phyloP scores from a whole-genome alignment of 2,329 filamentous ascomycete genomes.

The Apiospora marii region DNA sequence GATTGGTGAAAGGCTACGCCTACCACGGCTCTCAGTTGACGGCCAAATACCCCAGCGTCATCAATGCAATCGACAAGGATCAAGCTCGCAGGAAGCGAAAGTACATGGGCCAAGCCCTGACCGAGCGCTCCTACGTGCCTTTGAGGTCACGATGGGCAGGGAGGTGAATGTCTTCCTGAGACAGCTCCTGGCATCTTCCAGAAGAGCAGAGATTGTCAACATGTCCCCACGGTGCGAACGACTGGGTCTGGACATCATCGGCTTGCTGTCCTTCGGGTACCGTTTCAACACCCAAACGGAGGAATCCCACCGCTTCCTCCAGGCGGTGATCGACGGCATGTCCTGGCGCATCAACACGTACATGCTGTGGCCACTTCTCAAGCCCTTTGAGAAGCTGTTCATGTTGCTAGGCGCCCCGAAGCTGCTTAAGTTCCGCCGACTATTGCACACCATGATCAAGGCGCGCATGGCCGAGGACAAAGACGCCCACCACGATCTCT shows the following conservation, averaged over 20 bases:
- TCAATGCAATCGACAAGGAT: constrained; percentile 28
- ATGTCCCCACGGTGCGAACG: neutral
- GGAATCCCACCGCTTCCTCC: constrained; percentile 23
- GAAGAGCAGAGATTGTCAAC: neutral
- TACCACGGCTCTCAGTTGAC: constrained; percentile 24
- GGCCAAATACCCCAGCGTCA: constrained; percentile 22
- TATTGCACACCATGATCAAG: constrained; percentile 29
- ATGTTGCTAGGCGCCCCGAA: neutral
- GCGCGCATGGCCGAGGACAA: constrained; percentile 25
- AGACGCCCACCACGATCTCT: constrained; percentile 30
- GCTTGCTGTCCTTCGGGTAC: neutral
- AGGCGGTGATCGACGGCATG: constrained; percentile 23
- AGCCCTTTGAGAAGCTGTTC: constrained; percentile 24
- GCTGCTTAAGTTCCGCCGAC: constrained; percentile 22
- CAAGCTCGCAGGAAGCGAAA: constrained; percentile 28
- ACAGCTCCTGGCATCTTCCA: neutral
- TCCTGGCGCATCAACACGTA: constrained; percentile 29
- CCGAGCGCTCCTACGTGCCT: constrained; percentile 28
- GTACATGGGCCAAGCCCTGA: constrained; percentile 27
- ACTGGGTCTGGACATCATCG: neutral
- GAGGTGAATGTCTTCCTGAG: constrained; percentile 10
- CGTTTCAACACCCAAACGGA: neutral
- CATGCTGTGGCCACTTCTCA: constrained; percentile 31
- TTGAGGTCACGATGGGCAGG: constrained; percentile 33
- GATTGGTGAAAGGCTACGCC: constrained; percentile 25